These are phyloP conservation scores for Mycena crocata DNA, from an alignment of 768 basidiomycete species.

Conservation along the genomic window DNA sequence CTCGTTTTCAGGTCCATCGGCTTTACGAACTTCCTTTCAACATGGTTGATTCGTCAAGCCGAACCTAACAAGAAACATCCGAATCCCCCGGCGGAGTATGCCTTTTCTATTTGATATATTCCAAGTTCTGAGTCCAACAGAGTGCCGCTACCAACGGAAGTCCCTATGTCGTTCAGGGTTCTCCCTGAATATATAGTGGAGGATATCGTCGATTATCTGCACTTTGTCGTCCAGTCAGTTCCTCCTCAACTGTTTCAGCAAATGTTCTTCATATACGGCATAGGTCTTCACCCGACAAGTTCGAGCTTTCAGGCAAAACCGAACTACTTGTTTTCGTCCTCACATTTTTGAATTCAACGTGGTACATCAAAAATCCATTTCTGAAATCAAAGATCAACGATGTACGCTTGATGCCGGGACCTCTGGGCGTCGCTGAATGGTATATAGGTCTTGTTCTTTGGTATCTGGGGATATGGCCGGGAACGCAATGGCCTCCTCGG, in stretches of 20 bases:
- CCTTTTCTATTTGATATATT: slow-evolving; percentile 19
- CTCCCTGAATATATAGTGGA: slow-evolving; percentile 96
- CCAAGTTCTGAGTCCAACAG: slow-evolving; percentile 51
- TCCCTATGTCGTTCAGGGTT: slow-evolving; percentile 86
- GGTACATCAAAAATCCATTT: slow-evolving; percentile 99
- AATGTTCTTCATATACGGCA: not conserved
- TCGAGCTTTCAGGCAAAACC: slow-evolving; percentile 86
- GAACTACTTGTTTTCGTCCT: slow-evolving; percentile 89
- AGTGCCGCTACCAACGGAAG: slow-evolving; percentile 86
- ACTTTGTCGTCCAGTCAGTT: slow-evolving; percentile 83
- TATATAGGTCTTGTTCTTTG: slow-evolving; percentile 77
- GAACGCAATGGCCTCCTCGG: slow-evolving; percentile 82
- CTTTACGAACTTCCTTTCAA: slow-evolving; percentile 91
- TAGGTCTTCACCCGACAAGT: slow-evolving; percentile 79
- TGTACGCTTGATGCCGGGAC: slow-evolving; percentile 54
- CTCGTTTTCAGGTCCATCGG: slow-evolving; percentile 81
- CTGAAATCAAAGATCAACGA: slow-evolving; percentile 96
- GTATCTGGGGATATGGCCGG: slow-evolving; percentile 73
- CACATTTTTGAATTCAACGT: slow-evolving; percentile 93
- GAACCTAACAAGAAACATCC: slow-evolving; percentile 88
- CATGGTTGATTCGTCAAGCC: slow-evolving; percentile 92
- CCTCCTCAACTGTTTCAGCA: not conserved
- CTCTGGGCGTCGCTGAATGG: slow-evolving; percentile 8
- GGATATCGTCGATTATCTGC: slow-evolving; percentile 90
- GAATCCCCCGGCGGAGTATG: slow-evolving; percentile 72